Evolutionary conservation across 164 flowering plant genomes (phyloP), one percentile per base, ranked within the genome.

Genomic region (Piper longum): DNA sequence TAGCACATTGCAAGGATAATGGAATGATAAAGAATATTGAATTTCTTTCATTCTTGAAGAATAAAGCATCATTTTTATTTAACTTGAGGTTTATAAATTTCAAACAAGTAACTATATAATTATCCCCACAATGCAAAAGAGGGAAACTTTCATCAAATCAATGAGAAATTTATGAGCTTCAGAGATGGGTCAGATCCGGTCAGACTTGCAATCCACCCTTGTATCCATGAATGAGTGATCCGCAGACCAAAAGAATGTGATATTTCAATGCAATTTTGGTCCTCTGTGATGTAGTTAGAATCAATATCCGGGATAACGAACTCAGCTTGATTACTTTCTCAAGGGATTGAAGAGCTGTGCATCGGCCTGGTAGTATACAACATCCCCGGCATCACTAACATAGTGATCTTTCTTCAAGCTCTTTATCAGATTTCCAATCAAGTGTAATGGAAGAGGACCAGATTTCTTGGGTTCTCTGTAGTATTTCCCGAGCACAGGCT

Each of bases 391-490:
- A 43, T 82, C 83, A 45, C 81, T 82, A 4, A 84, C 86, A 44
- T 48, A 82, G 62, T 82, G 88, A 56, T 84, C 84, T 2, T 67
- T 57, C 59, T 64, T 79, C 77, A 82, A 58, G 77, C 86, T 82
- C 54, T 57, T 76, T 3, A 76, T 13, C 6, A 80, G 73, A 59
- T 5, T 63, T 51, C 67, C 76, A 13, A 82, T 16, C 19, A 84
- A 71, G 73, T 82, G 81, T 63, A 79, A 72, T 41, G 88, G 88
- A 8, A 84, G 58, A 11, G 81, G 83, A 39, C 79, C 74, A 0
- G 89, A 85, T 74, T 72, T 75, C 74, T 74, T 68, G 5, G 89
- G 87, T 61, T 80, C 79, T 36, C 82, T 59, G 72, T 85, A 83
- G 65, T 85, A 85, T 71, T 78, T 78, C 56, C 85, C 85, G 3